phyloP scores from a whole-genome alignment of 2,329 filamentous ascomycete species.

The Fusarium scirpi region DNA sequence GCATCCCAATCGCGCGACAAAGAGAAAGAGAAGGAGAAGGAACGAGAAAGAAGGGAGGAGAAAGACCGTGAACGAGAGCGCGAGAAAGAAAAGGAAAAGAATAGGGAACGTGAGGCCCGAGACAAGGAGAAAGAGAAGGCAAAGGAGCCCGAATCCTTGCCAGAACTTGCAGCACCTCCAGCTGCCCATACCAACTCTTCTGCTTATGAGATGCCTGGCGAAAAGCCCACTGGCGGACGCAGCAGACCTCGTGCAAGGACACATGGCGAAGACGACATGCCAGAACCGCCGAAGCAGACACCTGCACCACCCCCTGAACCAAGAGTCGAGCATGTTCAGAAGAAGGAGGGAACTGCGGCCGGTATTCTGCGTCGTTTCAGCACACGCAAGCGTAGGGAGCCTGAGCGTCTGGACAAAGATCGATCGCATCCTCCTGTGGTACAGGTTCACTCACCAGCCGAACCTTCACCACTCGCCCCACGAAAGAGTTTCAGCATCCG shows the following conservation, averaged over 20 bases:
- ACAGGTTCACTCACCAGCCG: conserved; percentile 82
- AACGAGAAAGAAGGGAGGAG: conserved; percentile 47
- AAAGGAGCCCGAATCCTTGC: conserved; percentile 64
- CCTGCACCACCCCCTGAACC: conserved; percentile 61
- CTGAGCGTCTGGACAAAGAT: conserved; percentile 70
- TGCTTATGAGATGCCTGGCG: conserved; percentile 88
- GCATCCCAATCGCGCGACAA: conserved; percentile 57
- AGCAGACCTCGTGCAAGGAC: conserved; percentile 88
- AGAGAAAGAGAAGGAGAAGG: conserved; percentile 49
- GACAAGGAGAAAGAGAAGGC: conserved; percentile 48
- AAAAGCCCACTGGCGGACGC: conserved; percentile 85
- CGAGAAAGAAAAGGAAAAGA: conserved; percentile 42
- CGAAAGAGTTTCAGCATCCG: conserved; percentile 92
- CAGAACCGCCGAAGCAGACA: conserved; percentile 63
- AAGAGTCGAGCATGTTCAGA: conserved; percentile 70
- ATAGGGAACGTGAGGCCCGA: conserved; percentile 36
- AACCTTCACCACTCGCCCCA: conserved; percentile 69
- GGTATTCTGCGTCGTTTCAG: conserved; percentile 91
- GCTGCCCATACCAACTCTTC: conserved; percentile 89
- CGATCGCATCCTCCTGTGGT: conserved; percentile 78
- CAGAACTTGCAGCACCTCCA: conserved; percentile 83
- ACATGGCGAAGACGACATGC: conserved; percentile 92
- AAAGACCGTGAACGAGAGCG: conserved; percentile 44
- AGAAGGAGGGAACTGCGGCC: conserved; percentile 88
- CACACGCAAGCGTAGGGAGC: conserved; percentile 81